These are phyloP conservation scores for Aureobasidium namibiae DNA, from an alignment of 2,329 filamentous ascomycete species.

Conservation along the genomic window DNA sequence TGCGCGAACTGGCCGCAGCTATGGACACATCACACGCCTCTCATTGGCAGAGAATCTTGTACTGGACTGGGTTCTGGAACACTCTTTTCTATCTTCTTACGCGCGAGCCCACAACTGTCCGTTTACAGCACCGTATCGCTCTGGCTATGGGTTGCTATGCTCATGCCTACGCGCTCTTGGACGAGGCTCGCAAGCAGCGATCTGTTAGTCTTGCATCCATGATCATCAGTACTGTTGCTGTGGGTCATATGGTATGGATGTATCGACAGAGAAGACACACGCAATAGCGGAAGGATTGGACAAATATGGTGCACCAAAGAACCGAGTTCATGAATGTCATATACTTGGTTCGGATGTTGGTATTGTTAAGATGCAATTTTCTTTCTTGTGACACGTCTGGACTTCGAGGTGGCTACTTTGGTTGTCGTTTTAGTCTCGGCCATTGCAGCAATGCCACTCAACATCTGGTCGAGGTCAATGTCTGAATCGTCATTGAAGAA, in stretches of 20 bases:
- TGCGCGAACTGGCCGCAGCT: not conserved
- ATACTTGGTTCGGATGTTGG: too few relatives aligned
- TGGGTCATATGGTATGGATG: not conserved
- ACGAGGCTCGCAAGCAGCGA: not conserved
- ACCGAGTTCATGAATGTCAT: not conserved
- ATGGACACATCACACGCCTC: not conserved
- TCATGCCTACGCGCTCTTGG: not conserved
- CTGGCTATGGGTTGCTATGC: not conserved
- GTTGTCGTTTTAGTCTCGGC: not conserved
- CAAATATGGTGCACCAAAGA: not conserved
- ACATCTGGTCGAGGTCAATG: constrained; percentile 1
- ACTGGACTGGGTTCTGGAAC: not conserved
- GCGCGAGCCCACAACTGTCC: not conserved
- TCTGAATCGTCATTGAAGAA: constrained; percentile 1
- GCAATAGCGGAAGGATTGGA: not conserved
- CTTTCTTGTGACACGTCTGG: not conserved
- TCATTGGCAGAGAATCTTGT: not conserved
- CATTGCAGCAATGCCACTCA: constrained; percentile 2
- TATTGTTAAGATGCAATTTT: not conserved
- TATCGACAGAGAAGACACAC: not conserved
- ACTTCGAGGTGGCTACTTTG: not conserved
- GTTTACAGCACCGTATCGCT: not conserved
- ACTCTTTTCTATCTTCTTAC: not conserved
- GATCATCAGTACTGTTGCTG: not conserved
- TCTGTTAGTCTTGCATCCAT: not conserved